These are phyloP conservation scores for Colletotrichum sp. DNA, from an alignment of 2,329 filamentous ascomycete species.

Conservation along the genomic window DNA sequence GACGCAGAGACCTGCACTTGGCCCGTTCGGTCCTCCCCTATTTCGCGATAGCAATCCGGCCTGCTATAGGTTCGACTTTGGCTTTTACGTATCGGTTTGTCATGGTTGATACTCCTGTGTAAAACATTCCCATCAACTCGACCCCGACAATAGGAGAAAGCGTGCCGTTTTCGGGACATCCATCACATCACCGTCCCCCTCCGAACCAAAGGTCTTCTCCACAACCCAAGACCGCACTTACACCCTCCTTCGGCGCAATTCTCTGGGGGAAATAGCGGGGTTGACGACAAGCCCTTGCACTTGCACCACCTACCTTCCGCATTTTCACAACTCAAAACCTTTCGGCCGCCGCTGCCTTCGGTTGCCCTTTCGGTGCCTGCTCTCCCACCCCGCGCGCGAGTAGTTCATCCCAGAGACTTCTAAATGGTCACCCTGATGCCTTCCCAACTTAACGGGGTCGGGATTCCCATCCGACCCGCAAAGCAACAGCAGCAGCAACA, in stretches of 20 bases:
- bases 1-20: conserved; percentile 15
- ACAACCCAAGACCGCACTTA: conserved; percentile 18
- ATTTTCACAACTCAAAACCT: conserved; percentile 1
- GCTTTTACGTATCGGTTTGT: conserved; percentile 18
- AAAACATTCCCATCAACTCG: conserved; percentile 10
- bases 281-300: conserved; percentile 15
- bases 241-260: conserved; percentile 13
- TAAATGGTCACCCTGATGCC: conserved; percentile 32
- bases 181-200: conserved; percentile 1
- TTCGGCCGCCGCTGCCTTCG: not conserved
- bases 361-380: not conserved
- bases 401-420: conserved; percentile 1
- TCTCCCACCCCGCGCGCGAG: conserved; percentile 8
- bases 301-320: not conserved
- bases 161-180: conserved; percentile 12
- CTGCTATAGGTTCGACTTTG: conserved; percentile 11
- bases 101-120: conserved; percentile 10
- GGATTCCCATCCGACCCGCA: conserved; percentile 38
- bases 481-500: conserved; percentile 28
- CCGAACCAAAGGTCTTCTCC: conserved; percentile 4
- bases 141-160: not conserved
- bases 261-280: conserved; percentile 24
- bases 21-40: conserved; percentile 18
- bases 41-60: conserved; percentile 13
- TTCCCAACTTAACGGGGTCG: conserved; percentile 35